Evolutionary conservation across 106 monocot species (phyloP), one percentile per base, ranked within the genome.

Genomic region (Allium cepa): DNA sequence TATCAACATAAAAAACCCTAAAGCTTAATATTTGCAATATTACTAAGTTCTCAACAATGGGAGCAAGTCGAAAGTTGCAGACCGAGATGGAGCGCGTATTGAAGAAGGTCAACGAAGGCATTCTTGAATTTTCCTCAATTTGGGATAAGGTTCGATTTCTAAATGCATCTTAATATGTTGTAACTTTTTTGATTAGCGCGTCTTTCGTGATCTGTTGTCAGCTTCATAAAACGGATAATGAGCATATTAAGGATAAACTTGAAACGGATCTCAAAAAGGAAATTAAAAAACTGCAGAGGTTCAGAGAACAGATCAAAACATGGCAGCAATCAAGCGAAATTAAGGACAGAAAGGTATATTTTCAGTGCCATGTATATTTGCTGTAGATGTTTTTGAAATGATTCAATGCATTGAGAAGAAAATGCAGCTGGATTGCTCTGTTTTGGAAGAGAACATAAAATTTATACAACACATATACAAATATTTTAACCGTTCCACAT

Each of bases 81-180:
- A 79, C 76, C 11, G 87, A 87, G 87, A 87, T 87, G 63, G 87
- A 87, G 62, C 79, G 82, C 26, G 87, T 87, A 9, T 68, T 82
- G 52, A 87, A 87, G 79, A 87, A 82, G 64, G 87, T 87, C 45
- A 75, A 80, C 71, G 87, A 87, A 47, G 87, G 87, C 53, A 82
- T 87, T 15, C 51, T 47, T 10, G 66, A 66, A 12, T 66, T 66
- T 26, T 49, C 50, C 61, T 73, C 78, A 75, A 81, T 81, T 48
- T 85, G 85, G 85, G 80, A 85, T 75, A 85, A 85, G 85, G 85
- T 85, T 9, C 46, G 9, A 15, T 61, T 52, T 53, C n/a, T 57
- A 8, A 7, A 17, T 7, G 11, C 16, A 12, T 14, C 8, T 11
- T 62, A 11, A 46, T 27, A 7, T 4, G 14, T n/a, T 47, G 12